Evolutionary conservation across 2,329 filamentous ascomycete species (phyloP), one percentile per base, ranked within the genome.

Genomic region (Penicillium sp.): DNA sequence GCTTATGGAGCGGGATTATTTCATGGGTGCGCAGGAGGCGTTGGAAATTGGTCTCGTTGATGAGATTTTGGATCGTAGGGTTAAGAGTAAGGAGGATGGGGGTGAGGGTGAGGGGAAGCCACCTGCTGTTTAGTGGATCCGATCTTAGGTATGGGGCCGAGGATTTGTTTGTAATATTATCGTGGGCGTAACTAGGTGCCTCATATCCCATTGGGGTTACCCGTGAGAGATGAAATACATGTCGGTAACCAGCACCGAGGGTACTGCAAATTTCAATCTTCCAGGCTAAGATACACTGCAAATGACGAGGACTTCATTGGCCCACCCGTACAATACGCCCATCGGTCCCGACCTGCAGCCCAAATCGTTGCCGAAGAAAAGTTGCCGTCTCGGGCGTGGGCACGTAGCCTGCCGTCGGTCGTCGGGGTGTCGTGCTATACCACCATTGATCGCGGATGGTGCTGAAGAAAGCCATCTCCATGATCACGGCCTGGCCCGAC

Each of bases 1-100:
- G 67, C 81, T 96, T 69, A 97, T 98, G 92, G 93, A 98, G 76
- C 78, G 93, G 49, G 93, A 98, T 70, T 93, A 93, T 65, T 97
- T 96, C 62, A 81, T 98, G 79, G 87, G 86, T 47, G 90, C 91
- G 0, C 76, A 89, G 40, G 91, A 98, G 75, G 93, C 93, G 7
- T 76, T 89, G 62, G 89, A 95, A 44, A 81, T 95, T 71, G 93
- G 93, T 0, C 88, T 98, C 60, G 84, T 98, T 54, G 93, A 98
- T 69, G 84, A 92, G 73, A 91, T 98, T 53, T 66, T 98, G 60
- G 79, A 73, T 52, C 65, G 69, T 37, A 67, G 71, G 55, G 55
- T 67, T 6, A 67, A 69, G 53, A 53, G 58, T 10, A 59, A 63
- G 47, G 54, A 60, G 25, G 60, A 59, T 25, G 58, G 53, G 5